Base-by-base conservation (phyloP, 352 stramenopile species). In the Peronospora tabacina region DNA sequence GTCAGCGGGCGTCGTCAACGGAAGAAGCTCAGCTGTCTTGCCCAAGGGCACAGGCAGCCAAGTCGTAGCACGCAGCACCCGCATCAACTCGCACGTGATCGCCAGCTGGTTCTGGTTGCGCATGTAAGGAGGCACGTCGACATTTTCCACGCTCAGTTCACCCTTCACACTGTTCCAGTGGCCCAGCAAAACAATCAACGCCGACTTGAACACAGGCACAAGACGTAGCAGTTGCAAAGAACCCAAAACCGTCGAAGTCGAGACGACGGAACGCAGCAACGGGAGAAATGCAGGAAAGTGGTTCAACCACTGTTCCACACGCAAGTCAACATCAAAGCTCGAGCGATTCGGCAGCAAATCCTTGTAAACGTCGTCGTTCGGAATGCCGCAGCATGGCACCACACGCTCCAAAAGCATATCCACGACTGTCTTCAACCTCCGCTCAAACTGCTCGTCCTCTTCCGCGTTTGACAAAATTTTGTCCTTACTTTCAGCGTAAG, bases 101-200 rank as follows among this genome's bases (percentile, higher is more conserved):
- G 66, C 49, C 17, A 92, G 53, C 52, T 89, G 76, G 49, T 90
- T 81, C 20, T 59, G 58, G 38, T 87, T 87, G 44, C 79, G 72
- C 76, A 88, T 83, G 48, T 90, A 89, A 1, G 82, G 82, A n/a
- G 78, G 78, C 17, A 88, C 73, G 24, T 87, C 74, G 41, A 79
- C 66, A 56, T 92, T 87, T 36, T 87, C 68, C 10, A 71, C 24
- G 4, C 71, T 56, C 10, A 86, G 43, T 4, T 83, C 68, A n/a
- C 70, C 75, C 32, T 88, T 88, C 24, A 87, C 70, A 33, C 76
- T 87, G 63, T 92, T 88, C 82, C 82, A 92, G 45, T 90, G 77
- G 1, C 80, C 75, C 7, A 92, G 13, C 4, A 89, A 58, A 17
- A 92, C 82, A 11, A 90, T 70, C 5, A 92, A 49, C 9, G 72